A percentile compares a stretch with the other conserved stretches of the same genome.
Conservation (phyloP, 371 early-diverging fungal genomes). For the Lichtheimia ramosa region DNA sequence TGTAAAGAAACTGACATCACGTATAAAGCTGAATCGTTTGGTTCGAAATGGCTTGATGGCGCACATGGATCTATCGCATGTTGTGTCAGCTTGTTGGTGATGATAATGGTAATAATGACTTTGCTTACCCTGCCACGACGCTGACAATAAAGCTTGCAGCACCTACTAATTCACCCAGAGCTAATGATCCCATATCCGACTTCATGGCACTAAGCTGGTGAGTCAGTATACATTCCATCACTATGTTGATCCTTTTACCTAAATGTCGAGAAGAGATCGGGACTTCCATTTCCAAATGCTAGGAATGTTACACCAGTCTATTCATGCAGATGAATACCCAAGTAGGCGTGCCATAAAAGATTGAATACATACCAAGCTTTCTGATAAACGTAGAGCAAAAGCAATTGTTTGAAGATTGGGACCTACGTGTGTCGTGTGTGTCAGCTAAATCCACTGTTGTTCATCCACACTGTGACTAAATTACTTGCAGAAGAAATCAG, state of each 20-base stretch:
- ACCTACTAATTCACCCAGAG: constrained; percentile 82
- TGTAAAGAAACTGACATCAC: constrained; percentile 74
- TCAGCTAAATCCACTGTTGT: background rate
- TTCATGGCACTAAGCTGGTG: constrained; percentile 58
- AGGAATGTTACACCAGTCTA: constrained; percentile 86
- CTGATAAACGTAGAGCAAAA: constrained; percentile 58
- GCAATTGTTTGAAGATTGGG: constrained; percentile 71
- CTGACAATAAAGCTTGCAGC: constrained; percentile 77
- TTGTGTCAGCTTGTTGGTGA: background rate
- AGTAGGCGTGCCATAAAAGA: no score
- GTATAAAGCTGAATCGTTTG: constrained; percentile 59
- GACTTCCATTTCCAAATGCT: constrained; percentile 87
- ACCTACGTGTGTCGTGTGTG: constrained; percentile 36
- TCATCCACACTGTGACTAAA: background rate
- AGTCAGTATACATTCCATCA: background rate
- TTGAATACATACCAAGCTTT: constrained; percentile 53
- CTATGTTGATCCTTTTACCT: constrained; percentile 17
- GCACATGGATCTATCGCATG: constrained; percentile 62
- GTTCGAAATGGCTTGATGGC: constrained; percentile 69
- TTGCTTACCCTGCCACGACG: constrained; percentile 63
- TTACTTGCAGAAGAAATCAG: constrained; percentile 69
- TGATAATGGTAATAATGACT: background rate
- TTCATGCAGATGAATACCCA: no score
- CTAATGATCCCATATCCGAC: constrained; percentile 72
- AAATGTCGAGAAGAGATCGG: constrained; percentile 81